Conservation (phyloP, 768 basidiomycete species). For the Lactifluus subvellereus region DNA sequence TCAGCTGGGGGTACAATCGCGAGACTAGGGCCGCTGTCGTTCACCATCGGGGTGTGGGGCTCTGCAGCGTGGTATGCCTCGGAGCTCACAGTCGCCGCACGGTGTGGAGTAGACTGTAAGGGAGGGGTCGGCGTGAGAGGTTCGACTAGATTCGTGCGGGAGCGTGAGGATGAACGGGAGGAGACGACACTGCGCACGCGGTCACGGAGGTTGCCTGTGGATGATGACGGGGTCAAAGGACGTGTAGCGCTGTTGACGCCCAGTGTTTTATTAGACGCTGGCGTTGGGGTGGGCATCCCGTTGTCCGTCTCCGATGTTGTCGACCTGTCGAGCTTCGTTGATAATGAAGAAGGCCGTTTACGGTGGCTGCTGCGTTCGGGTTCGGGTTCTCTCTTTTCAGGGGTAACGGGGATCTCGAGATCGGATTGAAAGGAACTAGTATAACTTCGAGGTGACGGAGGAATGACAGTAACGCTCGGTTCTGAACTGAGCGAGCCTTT, state of each 20-base stretch:
- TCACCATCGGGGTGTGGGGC: not conserved
- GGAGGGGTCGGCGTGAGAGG: not conserved
- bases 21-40: constrained; percentile 13
- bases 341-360: constrained; percentile 14
- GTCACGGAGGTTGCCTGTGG: constrained; percentile 21
- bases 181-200: constrained; percentile 20
- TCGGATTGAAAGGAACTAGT: constrained; percentile 24
- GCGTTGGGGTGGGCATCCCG: constrained; percentile 22
- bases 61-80: constrained; percentile 9
- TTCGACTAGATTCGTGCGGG: constrained; percentile 1
- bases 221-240: constrained; percentile 19
- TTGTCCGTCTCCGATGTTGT: not conserved
- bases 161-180: constrained; percentile 16
- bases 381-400: not conserved
- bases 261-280: constrained; percentile 2
- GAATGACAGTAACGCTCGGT: constrained; percentile 32
- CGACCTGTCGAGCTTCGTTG: constrained; percentile 14
- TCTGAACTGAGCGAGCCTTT: constrained; percentile 25
- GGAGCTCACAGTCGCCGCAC: not conserved
- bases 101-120: not conserved
- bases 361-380: constrained; percentile 20
- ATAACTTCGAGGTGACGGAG: constrained; percentile 30
- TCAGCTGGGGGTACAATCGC: constrained; percentile 37
- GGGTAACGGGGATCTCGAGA: constrained; percentile 3
- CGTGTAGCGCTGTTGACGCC: not conserved